Evolutionary conservation across 2,329 filamentous ascomycete species (phyloP), one percentile per base, ranked within the genome.

Genomic region (Microsporum canis): DNA sequence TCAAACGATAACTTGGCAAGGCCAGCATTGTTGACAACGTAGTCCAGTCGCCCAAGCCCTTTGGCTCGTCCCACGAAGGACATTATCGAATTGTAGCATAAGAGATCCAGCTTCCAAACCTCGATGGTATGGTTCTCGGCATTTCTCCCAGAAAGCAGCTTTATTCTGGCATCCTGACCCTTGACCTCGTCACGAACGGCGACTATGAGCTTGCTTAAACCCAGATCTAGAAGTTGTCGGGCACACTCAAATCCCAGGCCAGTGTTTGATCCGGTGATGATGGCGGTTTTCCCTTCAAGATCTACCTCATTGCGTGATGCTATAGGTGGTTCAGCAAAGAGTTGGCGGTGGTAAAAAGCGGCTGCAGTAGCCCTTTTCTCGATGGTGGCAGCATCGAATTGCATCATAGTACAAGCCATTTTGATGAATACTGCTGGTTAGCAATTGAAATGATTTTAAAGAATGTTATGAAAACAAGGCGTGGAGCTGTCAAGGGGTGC

Each of bases 41-140:
- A 73, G 64, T 81, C 77, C 4, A 82, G 66, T 6, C 69, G 68
- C 3, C 69, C 65, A 1, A 79, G 62, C 39, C 73, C 70, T 36
- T 72, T 70, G 17, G 72, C 71, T 1, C 72, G 71, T 0, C 59
- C 59, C 0, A 71, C 73, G 61, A 83, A 82, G 0, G 64, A 66
- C 34, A 71, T 69, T 0, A 82, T 68, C 1, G 78, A 80, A 1
- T 72, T 68, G 57, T 81, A 80, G 0, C 72, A 76, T 3, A 61
- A 59, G 74, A 82, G 77, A 53, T 83, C 79, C n/a, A 83, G 65
- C 1, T 67, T 7, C 78, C 77, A 82, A 7, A 83, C 78, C 8
- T 80, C 71, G 10, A 82, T 72, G 0, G 51, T 70, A 1, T 76
- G 75, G 0, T 63, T 63, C 1, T 72, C 71, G 29, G 76, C 75